Conservation (phyloP, 2,329 filamentous ascomycete species). For the Alternaria brassicicola region DNA sequence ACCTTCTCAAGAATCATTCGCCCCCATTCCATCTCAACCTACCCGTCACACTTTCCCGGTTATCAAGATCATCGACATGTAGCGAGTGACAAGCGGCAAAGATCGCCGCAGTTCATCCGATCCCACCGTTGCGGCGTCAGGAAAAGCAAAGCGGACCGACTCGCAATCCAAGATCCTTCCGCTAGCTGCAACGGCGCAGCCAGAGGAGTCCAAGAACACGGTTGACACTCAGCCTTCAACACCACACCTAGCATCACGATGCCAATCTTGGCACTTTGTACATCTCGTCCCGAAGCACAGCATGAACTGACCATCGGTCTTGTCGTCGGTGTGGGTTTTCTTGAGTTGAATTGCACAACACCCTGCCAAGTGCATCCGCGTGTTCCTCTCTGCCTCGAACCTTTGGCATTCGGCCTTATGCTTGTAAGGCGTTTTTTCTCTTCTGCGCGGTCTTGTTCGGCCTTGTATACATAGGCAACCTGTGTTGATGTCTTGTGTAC, state of each 20-base stretch:
- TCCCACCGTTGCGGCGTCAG: not conserved
- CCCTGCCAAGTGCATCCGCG: not conserved
- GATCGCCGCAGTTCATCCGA: slow-evolving; percentile 4
- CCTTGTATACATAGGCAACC: not conserved
- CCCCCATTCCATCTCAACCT: not conserved
- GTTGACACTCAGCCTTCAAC: not conserved
- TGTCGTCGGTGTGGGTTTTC: not conserved
- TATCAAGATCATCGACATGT: not conserved
- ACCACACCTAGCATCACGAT: slow-evolving; percentile 3
- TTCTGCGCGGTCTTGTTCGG: slow-evolving; percentile 2
- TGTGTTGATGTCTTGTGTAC: not conserved
- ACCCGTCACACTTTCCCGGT: not conserved
- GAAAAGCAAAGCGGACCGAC: not conserved
- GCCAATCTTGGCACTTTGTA: not conserved
- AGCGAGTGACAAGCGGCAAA: not conserved
- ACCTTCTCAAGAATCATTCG: not conserved
- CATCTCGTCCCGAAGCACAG: not conserved
- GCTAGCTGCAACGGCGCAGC: not conserved
- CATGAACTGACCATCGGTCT: not conserved
- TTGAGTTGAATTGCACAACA: not conserved
- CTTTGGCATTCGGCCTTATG: slow-evolving; percentile 1
- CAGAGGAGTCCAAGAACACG: not conserved
- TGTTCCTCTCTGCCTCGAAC: not conserved
- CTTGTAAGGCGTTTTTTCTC: not conserved
- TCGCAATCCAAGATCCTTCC: not conserved